These are phyloP conservation scores for Boletus fagicola DNA, from an alignment of 768 basidiomycete genomes.

Conservation along the genomic window DNA sequence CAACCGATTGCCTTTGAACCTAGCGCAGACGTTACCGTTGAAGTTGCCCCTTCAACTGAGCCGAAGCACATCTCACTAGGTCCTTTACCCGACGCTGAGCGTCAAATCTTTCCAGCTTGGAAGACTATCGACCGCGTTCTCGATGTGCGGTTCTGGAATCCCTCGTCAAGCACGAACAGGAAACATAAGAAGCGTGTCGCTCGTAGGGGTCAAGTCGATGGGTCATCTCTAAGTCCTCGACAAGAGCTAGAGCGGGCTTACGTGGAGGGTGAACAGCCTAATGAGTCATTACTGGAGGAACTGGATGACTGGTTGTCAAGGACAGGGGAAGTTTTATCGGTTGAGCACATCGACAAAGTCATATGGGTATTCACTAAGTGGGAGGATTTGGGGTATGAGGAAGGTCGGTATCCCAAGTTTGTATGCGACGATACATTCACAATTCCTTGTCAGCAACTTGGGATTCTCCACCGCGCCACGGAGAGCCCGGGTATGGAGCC, in stretches of 20 bases:
- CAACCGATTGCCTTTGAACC: constrained; percentile 40
- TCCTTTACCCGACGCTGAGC: constrained; percentile 67
- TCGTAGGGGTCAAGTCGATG: constrained; percentile 33
- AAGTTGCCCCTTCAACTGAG: constrained; percentile 31
- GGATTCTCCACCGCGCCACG: constrained; percentile 78
- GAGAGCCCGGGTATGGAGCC: constrained; percentile 55
- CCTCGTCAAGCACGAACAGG: constrained; percentile 22
- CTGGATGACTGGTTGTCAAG: constrained; percentile 50
- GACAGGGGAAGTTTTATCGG: constrained; percentile 43
- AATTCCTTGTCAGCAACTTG: constrained; percentile 63
- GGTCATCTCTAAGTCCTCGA: constrained; percentile 15
- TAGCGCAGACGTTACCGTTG: constrained; percentile 36
- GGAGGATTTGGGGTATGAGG: constrained; percentile 90
- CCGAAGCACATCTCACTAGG: constrained; percentile 29
- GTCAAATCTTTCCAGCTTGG: constrained; percentile 76
- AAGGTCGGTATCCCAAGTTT: constrained; percentile 51
- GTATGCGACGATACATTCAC: background rate
- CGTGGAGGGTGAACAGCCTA: constrained; percentile 64
- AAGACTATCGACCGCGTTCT: constrained; percentile 90
- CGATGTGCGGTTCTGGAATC: constrained; percentile 68
- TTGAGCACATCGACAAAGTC: constrained; percentile 57
- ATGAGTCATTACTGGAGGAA: constrained; percentile 50
- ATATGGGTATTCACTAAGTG: constrained; percentile 90
- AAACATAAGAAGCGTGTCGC: constrained; percentile 19
- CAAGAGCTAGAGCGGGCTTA: constrained; percentile 41